phyloP scores from a whole-genome alignment of 2,329 filamentous ascomycete species.

The Xylaria sp. region DNA sequence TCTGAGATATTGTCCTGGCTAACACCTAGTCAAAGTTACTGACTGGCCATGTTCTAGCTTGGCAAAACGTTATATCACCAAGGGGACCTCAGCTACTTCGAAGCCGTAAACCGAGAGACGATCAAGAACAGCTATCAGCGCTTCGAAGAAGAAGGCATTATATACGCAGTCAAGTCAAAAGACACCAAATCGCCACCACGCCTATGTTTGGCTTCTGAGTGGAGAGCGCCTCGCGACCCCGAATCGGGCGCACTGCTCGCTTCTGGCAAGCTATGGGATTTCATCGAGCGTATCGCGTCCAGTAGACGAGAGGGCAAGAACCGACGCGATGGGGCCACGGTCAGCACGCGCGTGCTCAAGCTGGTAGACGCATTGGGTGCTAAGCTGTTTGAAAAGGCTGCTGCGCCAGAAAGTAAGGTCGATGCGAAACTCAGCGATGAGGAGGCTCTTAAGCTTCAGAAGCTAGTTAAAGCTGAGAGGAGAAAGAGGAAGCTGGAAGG shows the following conservation, averaged over 20 bases:
- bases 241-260: conserved; percentile 71
- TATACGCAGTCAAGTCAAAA: conserved; percentile 77
- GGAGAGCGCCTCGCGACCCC: conserved; percentile 75
- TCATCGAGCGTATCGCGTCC: conserved; percentile 86
- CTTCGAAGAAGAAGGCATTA: conserved; percentile 90
- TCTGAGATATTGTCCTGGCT: neutral
- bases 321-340: conserved; percentile 89
- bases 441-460: conserved; percentile 59
- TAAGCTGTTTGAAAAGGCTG: conserved; percentile 72
- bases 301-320: conserved; percentile 94
- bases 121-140: conserved; percentile 91
- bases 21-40: conserved; percentile 22
- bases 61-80: conserved; percentile 98
- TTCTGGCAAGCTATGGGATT: conserved; percentile 86
- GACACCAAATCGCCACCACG: conserved; percentile 70
- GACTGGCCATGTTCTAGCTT: conserved; percentile 62
- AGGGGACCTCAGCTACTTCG: conserved; percentile 95
- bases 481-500: conserved; percentile 62
- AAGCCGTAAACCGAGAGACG: conserved; percentile 98
- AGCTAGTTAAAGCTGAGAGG: conserved; percentile 58
- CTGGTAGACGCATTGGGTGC: conserved; percentile 80
- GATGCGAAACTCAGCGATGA: conserved; percentile 61
- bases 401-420: conserved; percentile 51
- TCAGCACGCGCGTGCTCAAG: conserved; percentile 81
- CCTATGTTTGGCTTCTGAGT: conserved; percentile 77